Evolutionary conservation across 2,329 filamentous ascomycete genomes (phyloP), one percentile per base, ranked within the genome.

Genomic region (Phialemonium atrogriseum): DNA sequence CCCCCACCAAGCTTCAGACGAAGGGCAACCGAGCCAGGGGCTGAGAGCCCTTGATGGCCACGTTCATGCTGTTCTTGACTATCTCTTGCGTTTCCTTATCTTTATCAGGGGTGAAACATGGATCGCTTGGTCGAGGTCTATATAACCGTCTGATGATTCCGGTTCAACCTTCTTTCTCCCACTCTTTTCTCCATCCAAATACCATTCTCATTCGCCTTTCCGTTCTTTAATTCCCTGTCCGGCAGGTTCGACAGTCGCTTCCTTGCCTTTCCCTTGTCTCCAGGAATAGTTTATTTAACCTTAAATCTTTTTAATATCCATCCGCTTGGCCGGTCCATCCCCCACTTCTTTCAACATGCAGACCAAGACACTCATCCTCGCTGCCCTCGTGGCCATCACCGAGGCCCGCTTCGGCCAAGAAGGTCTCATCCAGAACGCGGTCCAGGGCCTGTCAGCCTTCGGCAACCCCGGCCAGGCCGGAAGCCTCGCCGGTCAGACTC

Each of bases 391-490:
- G 47, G 62, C 64, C 24, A 45, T 61, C 28, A 59, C 56, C 40
- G 58, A 70, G 39, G 70, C 70, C 38, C 66, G 77, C 43, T 81
- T 82, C 52, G 70, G 69, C 27, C 74, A 80, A 55, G 77, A 82
- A 53, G 70, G 78, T 45, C 44, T 62, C 25, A 68, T 75, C 30
- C 73, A 77, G 30, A 46, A 56, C 15, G 68, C 65, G 35, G 69
- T 81, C 41, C 52, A 56, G 27, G 64, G 63, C 17, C 66, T 81
- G 16, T 52, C 62, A 33, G 59, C 61, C 44, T 68, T 70, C 34
- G 77, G 77, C 32, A 53, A 58, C 24, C 60, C 76, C 2, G 79
- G 78, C 25, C 66, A 67, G 41, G 77, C 79, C 28, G 67, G 66
- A 23, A 81, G 77, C 26, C 69, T 84, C 35, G 71, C 75, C 24